Percentiles rank a stretch among this genome's conserved stretches.
Conservation (phyloP, 163 green algal species). For the Scenedesmus sp. region DNA sequence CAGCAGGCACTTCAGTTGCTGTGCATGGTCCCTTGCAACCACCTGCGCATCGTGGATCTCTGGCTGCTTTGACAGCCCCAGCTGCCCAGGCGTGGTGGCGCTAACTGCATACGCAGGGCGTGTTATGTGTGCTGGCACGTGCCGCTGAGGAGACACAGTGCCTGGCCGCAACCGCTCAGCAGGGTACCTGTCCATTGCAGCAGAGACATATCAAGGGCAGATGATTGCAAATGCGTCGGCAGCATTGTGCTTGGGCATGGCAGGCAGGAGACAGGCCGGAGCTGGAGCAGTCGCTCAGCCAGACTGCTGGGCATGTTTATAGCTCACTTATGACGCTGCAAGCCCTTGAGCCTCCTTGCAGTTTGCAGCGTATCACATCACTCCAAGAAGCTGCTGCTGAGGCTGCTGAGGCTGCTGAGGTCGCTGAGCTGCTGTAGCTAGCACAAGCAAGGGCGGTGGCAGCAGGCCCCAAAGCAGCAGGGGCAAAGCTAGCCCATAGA, state of each 20-base stretch:
- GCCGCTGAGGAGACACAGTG: conserved; percentile 1
- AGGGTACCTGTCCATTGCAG: background rate
- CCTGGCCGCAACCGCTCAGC: conserved; percentile 12
- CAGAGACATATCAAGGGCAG: background rate
- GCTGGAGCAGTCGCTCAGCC: background rate
- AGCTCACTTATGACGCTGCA: conserved; percentile 16
- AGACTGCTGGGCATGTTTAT: background rate
- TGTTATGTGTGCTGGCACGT: conserved; percentile 43
- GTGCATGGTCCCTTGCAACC: background rate
- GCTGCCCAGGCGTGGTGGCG: background rate
- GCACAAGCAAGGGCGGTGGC: background rate
- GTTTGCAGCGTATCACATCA: conserved; percentile 1
- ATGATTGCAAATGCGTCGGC: no score
- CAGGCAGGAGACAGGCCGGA: background rate
- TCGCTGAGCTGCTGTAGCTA: background rate
- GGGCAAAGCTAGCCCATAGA: background rate
- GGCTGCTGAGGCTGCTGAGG: background rate
- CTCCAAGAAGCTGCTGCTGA: background rate
- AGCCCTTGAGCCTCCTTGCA: background rate
- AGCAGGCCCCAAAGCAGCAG: background rate
- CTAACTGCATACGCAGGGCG: conserved; percentile 37
- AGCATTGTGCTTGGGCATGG: no score
- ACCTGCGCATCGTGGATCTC: conserved; percentile 42
- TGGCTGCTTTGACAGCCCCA: background rate
- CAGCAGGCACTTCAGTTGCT: background rate